These are phyloP conservation scores for Mycena polygramma DNA, from an alignment of 768 basidiomycete genomes.

Conservation along the genomic window DNA sequence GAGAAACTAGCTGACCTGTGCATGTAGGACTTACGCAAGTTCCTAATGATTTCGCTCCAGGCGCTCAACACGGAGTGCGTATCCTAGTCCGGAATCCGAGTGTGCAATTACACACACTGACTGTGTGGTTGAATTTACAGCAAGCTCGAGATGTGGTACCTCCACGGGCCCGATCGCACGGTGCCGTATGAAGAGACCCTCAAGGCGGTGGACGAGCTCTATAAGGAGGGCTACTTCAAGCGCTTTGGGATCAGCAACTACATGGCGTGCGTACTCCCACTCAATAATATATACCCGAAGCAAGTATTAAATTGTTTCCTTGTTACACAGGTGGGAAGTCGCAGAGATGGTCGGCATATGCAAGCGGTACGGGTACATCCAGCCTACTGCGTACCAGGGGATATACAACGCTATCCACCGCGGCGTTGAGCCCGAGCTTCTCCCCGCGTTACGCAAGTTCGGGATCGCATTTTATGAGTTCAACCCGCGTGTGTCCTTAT, in stretches of 20 bases:
- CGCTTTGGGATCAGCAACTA: conserved; percentile 76
- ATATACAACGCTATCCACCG: conserved; percentile 58
- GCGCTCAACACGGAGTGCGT: conserved; percentile 60
- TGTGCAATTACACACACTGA: neutral
- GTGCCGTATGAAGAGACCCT: conserved; percentile 70
- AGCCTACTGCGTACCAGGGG: conserved; percentile 68
- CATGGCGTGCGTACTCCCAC: conserved; percentile 64
- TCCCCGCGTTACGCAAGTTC: conserved; percentile 70
- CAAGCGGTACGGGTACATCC: conserved; percentile 64
- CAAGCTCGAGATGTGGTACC: conserved; percentile 63
- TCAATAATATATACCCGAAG: too few species aligned
- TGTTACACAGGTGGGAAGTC: conserved; percentile 64
- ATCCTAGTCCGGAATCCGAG: neutral
- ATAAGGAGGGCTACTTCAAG: conserved; percentile 70
- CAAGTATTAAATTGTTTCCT: too few species aligned
- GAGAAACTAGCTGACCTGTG: neutral
- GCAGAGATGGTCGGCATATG: conserved; percentile 72
- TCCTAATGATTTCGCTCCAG: conserved; percentile 60
- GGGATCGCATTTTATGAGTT: conserved; percentile 69
- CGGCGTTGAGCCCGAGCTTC: conserved; percentile 57
- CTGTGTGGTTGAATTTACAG: conserved; percentile 41
- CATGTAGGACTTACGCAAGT: conserved; percentile 57
- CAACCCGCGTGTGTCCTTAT: conserved; percentile 57
- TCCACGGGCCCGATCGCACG: conserved; percentile 71
- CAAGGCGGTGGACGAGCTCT: conserved; percentile 65